Conservation (phyloP, 352 stramenopile genomes). For the Peronospora farinosa region DNA sequence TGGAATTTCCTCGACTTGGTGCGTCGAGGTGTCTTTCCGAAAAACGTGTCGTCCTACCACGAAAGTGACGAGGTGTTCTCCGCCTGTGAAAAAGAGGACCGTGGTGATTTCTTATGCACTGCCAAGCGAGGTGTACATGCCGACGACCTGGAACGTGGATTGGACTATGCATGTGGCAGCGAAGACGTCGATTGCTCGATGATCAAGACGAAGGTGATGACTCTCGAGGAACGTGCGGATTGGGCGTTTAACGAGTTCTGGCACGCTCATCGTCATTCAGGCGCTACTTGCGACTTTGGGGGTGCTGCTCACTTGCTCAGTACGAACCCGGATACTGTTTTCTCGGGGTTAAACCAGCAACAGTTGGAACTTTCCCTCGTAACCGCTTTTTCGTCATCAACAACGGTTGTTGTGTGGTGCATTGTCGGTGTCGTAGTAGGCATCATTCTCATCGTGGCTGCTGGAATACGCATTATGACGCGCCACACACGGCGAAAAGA, state of each 20-base stretch:
- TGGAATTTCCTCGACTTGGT: slow-evolving; percentile 84
- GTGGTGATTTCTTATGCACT: slow-evolving; percentile 60
- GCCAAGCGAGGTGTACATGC: slow-evolving; percentile 57
- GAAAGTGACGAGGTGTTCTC: slow-evolving; percentile 52
- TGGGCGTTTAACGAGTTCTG: slow-evolving; percentile 37
- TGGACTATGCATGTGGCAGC: slow-evolving; percentile 44
- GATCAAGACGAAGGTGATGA: slow-evolving; percentile 32
- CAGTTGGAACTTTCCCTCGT: background rate
- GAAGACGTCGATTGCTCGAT: slow-evolving; percentile 41
- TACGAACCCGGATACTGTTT: background rate
- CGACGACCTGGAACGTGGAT: slow-evolving; percentile 40
- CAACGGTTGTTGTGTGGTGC: slow-evolving; percentile 7
- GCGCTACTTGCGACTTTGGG: slow-evolving; percentile 66
- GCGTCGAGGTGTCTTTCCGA: slow-evolving; percentile 53
- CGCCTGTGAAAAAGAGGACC: slow-evolving; percentile 64
- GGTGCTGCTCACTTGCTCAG: slow-evolving; percentile 43
- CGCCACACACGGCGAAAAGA: slow-evolving; percentile 10
- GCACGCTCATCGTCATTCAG: slow-evolving; percentile 37
- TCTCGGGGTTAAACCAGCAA: slow-evolving; percentile 4
- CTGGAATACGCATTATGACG: slow-evolving; percentile 4
- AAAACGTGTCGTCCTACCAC: slow-evolving; percentile 63
- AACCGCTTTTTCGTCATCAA: background rate
- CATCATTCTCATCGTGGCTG: slow-evolving; percentile 1
- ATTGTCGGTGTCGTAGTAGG: slow-evolving; percentile 4
- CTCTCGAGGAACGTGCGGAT: slow-evolving; percentile 49